Conservation (phyloP, 75 land plant genomes). For the Isoetes taiwanensis region DNA sequence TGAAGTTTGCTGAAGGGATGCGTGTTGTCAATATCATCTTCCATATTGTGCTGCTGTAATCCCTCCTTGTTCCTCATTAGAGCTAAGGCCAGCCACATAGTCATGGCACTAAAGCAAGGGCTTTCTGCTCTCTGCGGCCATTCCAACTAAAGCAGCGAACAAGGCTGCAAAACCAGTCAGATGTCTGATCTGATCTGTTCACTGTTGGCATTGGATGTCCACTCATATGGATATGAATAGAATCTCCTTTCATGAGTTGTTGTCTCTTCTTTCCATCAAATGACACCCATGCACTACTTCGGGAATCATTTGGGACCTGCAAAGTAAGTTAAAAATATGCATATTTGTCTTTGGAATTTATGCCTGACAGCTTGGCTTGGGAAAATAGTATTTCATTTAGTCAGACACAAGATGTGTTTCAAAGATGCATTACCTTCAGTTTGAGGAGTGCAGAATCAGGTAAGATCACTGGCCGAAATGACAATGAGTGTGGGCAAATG, state of each 20-base stretch:
- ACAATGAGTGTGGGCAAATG: constrained; percentile 93
- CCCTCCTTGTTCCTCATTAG: too few relatives aligned
- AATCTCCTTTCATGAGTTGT: constrained; percentile 87
- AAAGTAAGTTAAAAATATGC: too few relatives aligned
- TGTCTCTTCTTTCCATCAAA: constrained; percentile 99
- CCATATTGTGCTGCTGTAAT: too few relatives aligned
- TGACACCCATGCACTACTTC: constrained; percentile 99
- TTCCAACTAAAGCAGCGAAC: constrained; percentile 93
- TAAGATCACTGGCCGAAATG: constrained; percentile 96
- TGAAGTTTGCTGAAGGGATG: too few relatives aligned
- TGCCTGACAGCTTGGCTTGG: too few relatives aligned
- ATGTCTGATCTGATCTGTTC: constrained; percentile 93
- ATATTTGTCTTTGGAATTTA: too few relatives aligned
- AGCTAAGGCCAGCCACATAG: too few relatives aligned
- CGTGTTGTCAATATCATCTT: too few relatives aligned
- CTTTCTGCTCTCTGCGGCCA: constrained; percentile 81
- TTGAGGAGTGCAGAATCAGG: constrained; percentile 95
- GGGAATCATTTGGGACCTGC: constrained; percentile 78
- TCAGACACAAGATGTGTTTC: too few relatives aligned
- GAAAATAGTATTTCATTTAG: too few relatives aligned
- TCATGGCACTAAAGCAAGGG: too few relatives aligned
- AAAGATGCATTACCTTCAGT: constrained; percentile 46
- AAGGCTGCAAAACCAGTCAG: constrained; percentile 92
- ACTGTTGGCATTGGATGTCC: constrained; percentile 92
- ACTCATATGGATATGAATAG: constrained; percentile 77